Percentiles rank a stretch among this genome's conserved stretches.
Evolutionary conservation across 2,329 filamentous ascomycete genomes (phyloP).

Genomic region (Tolypocladium ovalisporum): DNA sequence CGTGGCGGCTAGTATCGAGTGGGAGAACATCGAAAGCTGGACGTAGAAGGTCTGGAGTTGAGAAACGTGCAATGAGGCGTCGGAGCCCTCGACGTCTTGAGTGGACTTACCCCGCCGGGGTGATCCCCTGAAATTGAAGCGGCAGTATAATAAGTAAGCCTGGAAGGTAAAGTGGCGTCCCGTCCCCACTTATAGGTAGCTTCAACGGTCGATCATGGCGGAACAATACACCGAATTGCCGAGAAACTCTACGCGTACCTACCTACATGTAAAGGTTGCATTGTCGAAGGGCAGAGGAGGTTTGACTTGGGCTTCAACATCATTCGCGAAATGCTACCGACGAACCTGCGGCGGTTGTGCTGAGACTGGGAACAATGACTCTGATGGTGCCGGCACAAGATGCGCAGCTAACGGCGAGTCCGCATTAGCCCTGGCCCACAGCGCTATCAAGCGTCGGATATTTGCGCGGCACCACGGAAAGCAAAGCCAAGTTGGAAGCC

Average conservation of each 20-base stretch:
- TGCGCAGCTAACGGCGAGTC: not conserved
- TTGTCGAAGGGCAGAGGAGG: not conserved
- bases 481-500: not conserved
- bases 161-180: not conserved
- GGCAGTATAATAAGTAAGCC: too few species aligned
- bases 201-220: not conserved
- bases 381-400: not conserved
- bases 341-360: not conserved
- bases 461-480: not conserved
- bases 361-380: not conserved
- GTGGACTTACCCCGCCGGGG: not conserved
- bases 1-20: not conserved
- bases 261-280: not conserved
- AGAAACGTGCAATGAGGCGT: not conserved
- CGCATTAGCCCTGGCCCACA: not conserved
- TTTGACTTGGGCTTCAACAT: not conserved
- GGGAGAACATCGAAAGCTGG: not conserved
- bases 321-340: not conserved
- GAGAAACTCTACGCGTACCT: not conserved
- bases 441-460: not conserved
- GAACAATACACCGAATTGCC: not conserved
- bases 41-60: not conserved
- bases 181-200: not conserved
- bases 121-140: not conserved
- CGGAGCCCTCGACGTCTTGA: not conserved